Evolutionary conservation across 257 asterid species (phyloP).

Genomic region (Forsythia viridissima): DNA sequence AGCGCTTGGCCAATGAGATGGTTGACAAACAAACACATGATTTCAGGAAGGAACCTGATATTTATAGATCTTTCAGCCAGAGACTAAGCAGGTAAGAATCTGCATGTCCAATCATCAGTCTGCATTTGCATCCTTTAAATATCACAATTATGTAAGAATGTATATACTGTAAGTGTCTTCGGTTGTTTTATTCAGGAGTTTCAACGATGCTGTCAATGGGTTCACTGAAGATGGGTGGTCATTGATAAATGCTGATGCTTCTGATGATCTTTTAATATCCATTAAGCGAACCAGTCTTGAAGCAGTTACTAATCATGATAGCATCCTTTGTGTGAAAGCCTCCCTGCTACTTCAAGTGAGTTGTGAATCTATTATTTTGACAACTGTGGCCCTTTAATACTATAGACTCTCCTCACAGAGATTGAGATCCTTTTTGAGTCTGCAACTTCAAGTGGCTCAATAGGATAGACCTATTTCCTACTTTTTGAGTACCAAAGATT

Average conservation of each 20-base stretch:
- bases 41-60: conserved; percentile 26
- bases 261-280: neutral
- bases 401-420: neutral
- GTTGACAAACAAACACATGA: conserved; percentile 8
- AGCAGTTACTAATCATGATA: conserved; percentile 25
- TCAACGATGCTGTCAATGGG: conserved; percentile 23
- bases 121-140: neutral
- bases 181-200: conserved; percentile 14
- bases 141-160: neutral
- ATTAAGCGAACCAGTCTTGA: conserved; percentile 22
- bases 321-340: conserved; percentile 43
- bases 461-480: too few species aligned
- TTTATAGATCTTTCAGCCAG: conserved; percentile 31
- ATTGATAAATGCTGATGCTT: neutral
- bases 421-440: too few species aligned
- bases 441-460: too few species aligned
- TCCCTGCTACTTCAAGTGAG: conserved; percentile 49
- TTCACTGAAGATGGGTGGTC: conserved; percentile 27
- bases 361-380: conserved; percentile 7
- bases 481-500: too few species aligned
- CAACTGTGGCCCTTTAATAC: conserved; percentile 12
- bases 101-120: conserved; percentile 1
- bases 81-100: conserved; percentile 37
- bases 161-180: neutral
- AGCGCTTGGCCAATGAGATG: conserved; percentile 32